Percentiles rank a stretch among this genome's conserved stretches.
phyloP scores from a whole-genome alignment of 73 alveolate species.

The Symbiodinium natans region DNA sequence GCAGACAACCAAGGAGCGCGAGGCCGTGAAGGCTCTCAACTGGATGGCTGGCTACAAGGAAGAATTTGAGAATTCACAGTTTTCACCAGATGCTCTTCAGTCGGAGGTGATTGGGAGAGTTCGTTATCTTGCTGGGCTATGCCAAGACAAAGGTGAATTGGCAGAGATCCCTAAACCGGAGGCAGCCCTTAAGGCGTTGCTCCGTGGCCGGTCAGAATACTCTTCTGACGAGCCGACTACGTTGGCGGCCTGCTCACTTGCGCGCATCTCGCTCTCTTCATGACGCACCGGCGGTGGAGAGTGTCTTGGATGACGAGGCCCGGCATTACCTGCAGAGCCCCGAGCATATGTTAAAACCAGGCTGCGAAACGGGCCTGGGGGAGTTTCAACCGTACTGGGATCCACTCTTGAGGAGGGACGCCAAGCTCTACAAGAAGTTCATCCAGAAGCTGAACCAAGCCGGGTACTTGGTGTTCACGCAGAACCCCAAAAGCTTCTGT shows the following conservation, averaged over 20 bases:
- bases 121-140: neutral
- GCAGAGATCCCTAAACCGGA: neutral
- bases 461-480: conserved; percentile 28
- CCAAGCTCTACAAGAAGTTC: conserved; percentile 1
- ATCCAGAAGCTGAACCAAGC: conserved; percentile 17
- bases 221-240: conserved; percentile 30
- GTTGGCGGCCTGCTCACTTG: conserved; percentile 61
- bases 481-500: neutral
- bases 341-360: conserved; percentile 36
- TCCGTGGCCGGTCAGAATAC: conserved; percentile 59
- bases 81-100: neutral
- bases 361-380: neutral
- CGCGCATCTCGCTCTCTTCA: conserved; percentile 11
- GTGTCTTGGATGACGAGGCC: conserved; percentile 20
- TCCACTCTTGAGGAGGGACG: neutral
- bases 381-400: conserved; percentile 33
- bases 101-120: neutral
- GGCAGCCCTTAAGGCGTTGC: conserved; percentile 82
- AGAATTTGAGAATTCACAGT: neutral
- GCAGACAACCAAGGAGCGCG: neutral
- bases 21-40: conserved; percentile 1
- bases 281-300: conserved; percentile 20
- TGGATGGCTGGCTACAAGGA: conserved; percentile 11
- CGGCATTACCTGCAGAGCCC: conserved; percentile 25
- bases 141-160: neutral